These are phyloP conservation scores for Lasiosphaeris hirsuta DNA, from an alignment of 495 filamentous ascomycete species.

Conservation along the genomic window DNA sequence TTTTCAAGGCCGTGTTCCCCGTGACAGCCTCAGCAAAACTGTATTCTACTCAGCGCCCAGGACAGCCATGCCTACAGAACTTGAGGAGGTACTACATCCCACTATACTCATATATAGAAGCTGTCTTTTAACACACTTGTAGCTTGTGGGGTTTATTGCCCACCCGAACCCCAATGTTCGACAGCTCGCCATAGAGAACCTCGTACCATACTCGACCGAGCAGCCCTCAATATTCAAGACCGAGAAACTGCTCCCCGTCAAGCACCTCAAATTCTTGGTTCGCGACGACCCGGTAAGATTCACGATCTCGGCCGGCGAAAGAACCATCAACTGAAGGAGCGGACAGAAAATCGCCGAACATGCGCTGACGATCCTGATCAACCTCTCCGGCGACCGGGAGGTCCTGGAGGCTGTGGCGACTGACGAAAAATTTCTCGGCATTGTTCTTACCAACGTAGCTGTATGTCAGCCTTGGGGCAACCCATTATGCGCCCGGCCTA, in stretches of 20 bases:
- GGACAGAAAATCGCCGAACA: conserved; percentile 80
- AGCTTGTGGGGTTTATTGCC: conserved; percentile 91
- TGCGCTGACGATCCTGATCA: conserved; percentile 89
- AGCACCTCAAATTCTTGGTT: conserved; percentile 84
- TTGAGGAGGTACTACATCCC: conserved; percentile 63
- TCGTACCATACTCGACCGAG: conserved; percentile 76
- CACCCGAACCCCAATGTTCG: conserved; percentile 85
- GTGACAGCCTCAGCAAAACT: neutral
- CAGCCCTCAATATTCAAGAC: conserved; percentile 82
- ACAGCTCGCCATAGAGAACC: conserved; percentile 70
- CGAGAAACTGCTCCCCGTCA: conserved; percentile 71
- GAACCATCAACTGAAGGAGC: neutral
- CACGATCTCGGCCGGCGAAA: neutral
- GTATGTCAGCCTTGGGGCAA: conserved; percentile 52
- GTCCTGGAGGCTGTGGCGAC: conserved; percentile 67
- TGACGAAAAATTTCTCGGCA: conserved; percentile 79
- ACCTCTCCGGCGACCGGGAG: conserved; percentile 75
- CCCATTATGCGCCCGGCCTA: neutral
- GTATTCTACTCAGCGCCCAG: neutral
- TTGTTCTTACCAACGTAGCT: conserved; percentile 65
- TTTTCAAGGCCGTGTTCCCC: neutral
- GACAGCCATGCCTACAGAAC: conserved; percentile 67
- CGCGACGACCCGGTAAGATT: conserved; percentile 69
- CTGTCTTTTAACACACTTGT: conserved; percentile 15
- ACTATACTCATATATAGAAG: neutral